These are phyloP conservation scores for Dactylellina leptospora DNA, from an alignment of 2,329 filamentous ascomycete genomes.

Conservation along the genomic window DNA sequence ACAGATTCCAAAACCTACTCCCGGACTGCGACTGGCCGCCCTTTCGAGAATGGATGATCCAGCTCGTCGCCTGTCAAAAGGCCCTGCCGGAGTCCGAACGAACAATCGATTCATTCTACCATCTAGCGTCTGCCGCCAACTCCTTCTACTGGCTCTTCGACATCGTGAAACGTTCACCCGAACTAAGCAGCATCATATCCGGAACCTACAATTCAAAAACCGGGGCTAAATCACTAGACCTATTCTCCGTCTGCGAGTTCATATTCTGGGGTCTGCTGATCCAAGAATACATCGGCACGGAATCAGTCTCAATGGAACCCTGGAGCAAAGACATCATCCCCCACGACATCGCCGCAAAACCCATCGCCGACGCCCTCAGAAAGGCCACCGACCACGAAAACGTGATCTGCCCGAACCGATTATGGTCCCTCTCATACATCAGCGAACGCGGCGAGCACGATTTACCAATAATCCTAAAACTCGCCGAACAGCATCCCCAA, in stretches of 20 bases:
- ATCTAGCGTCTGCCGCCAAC: slow-evolving; percentile 6
- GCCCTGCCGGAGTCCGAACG: background rate
- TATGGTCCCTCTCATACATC: slow-evolving; percentile 21
- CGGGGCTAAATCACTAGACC: background rate
- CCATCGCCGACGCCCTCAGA: slow-evolving; percentile 1
- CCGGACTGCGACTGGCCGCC: slow-evolving; percentile 19
- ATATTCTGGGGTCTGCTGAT: slow-evolving; percentile 16
- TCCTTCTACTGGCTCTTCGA: slow-evolving; percentile 23
- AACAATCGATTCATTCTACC: background rate
- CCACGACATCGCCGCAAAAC: slow-evolving; percentile 1
- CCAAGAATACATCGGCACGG: slow-evolving; percentile 12
- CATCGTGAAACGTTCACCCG: slow-evolving; percentile 1
- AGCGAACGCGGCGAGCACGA: slow-evolving; percentile 23
- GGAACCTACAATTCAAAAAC: slow-evolving; percentile 8
- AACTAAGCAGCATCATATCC: background rate
- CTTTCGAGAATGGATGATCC: slow-evolving; percentile 19
- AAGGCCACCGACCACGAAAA: background rate
- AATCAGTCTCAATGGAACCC: background rate
- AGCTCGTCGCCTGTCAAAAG: slow-evolving; percentile 17
- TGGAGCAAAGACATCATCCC: slow-evolving; percentile 19
- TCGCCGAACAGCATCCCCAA: slow-evolving; percentile 1
- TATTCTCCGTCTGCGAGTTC: slow-evolving; percentile 23
- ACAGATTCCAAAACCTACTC: background rate
- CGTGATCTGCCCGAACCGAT: slow-evolving; percentile 14
- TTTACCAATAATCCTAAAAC: slow-evolving; percentile 9